Base-by-base conservation (phyloP, 1,284 basidiomycete genomes). In the Ceratobasidium theobromae region DNA sequence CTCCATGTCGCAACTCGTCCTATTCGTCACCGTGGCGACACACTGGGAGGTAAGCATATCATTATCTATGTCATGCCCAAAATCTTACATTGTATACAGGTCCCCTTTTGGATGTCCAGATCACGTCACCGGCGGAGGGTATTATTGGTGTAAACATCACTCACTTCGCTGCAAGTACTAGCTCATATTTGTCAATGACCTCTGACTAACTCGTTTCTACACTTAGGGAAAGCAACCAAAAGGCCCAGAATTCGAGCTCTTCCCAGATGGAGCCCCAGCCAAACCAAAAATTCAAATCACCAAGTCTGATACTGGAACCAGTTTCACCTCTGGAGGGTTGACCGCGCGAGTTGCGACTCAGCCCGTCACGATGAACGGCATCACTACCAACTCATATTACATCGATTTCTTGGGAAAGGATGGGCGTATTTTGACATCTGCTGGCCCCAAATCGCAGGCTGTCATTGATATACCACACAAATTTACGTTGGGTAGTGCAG, bases 1-100 rank as follows among this genome's bases (percentile, higher is more conserved):
- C 77, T 87, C 6, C 81, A 84, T 60, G 86, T 89, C 33, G 78
- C 88, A 5, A 86, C 86, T 5, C 81, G 82, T 53, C 84, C 84
- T 18, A 84, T 89, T 69, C 79, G 82, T 55, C 83, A 86, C 73
- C 80, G 87, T 58, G 87, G 87, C 27, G 87, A 88, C 72, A 88
- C 87, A 0, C 77, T 89, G 18, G 85, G 83, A 69, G 85, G 85
- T 83, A 65, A 25, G 78, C 72, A 70, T 3, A 62, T 73, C 33
- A 73, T 72, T 8, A 51, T 73, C 9, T 25, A 21, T 71, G 57
- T 69, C 23, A 4, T 16, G 53, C 30, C 21, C 18, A 41, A 27
- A 4, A 49, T 70, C 66, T 53, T 48, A 4, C 25, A 16, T 58
- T 55, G 41, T 11, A 30, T 18, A 40, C 65, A 75, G 74, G 85